Evolutionary conservation across 495 filamentous ascomycete species (phyloP), one percentile per base, ranked within the genome.

Genomic region (Lophiostoma macrostomum): DNA sequence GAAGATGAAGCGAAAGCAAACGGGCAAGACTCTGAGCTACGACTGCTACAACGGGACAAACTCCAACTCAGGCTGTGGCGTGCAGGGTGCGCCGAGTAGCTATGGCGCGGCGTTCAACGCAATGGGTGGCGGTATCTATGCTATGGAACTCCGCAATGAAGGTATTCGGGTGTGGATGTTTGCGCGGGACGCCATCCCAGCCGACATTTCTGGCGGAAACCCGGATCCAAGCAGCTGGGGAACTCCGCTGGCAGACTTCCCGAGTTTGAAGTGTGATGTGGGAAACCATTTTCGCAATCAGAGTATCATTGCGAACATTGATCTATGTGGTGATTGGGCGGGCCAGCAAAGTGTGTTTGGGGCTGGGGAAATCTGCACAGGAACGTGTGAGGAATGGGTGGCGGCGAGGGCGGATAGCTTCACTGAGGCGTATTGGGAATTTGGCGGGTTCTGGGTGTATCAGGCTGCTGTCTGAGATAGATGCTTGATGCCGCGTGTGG

Each of bases 391-490:
- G 3, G 67, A 60, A n/a, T 70, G 49, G 50, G 67, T 67, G 10
- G 36, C 40, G 35, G 35, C 49, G 11, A 53, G 63, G 35, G 64
- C 60, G 10, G 30, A 27, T 4, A 60, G 61, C 12, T 69, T 68
- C 43, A 34, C 42, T 6, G 56, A 66, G 27, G 64, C 67, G 34
- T 69, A 58, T 49, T 69, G 66, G 66, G 76, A 80, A 54, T 80
- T 35, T 78, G 76, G 47, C 65, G 69, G 50, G 71, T 80, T 24
- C 76, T 57, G 54, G 54, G 46, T 51, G 2, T 57, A 56, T 42
- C 19, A 18, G 4, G 43, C 16, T n/a, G n/a, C n/a, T n/a, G n/a
- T n/a, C n/a, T n/a, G n/a, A n/a, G n/a, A n/a, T n/a, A n/a, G n/a
- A n/a, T n/a, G n/a, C n/a, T n/a, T n/a, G n/a, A n/a, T n/a, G n/a